These are phyloP conservation scores for Lasiodiplodia theobromae DNA, from an alignment of 2,329 filamentous ascomycete species.

Conservation along the genomic window DNA sequence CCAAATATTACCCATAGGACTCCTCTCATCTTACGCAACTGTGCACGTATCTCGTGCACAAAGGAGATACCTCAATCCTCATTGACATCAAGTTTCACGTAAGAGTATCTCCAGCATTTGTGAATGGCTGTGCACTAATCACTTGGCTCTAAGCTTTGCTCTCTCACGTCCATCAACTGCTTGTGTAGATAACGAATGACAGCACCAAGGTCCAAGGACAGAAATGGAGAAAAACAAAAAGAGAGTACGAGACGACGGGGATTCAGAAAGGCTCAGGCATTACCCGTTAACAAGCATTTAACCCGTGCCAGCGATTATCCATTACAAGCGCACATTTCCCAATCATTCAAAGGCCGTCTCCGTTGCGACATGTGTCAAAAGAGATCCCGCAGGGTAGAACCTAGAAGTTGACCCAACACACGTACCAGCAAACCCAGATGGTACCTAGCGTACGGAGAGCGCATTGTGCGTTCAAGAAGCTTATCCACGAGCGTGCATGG, in stretches of 20 bases:
- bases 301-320: too few relatives aligned
- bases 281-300: too few relatives aligned
- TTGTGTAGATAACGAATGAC: too few relatives aligned
- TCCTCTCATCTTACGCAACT: not conserved
- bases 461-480: too few relatives aligned
- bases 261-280: not conserved
- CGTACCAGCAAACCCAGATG: too few relatives aligned
- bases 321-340: not conserved
- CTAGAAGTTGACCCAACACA: not conserved
- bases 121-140: not conserved
- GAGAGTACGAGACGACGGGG: not conserved
- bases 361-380: conserved; percentile 3
- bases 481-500: too few relatives aligned
- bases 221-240: not conserved
- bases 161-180: not conserved
- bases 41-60: too few relatives aligned
- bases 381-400: not conserved
- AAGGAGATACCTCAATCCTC: not conserved
- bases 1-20: not conserved
- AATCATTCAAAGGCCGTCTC: not conserved
- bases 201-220: not conserved
- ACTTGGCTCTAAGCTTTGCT: not conserved
- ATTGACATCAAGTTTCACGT: not conserved
- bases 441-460: conserved; percentile 2
- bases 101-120: not conserved